Evolutionary conservation across 371 early-diverging fungal genomes (phyloP).

Genomic region (Phascolomyces articulosus): DNA sequence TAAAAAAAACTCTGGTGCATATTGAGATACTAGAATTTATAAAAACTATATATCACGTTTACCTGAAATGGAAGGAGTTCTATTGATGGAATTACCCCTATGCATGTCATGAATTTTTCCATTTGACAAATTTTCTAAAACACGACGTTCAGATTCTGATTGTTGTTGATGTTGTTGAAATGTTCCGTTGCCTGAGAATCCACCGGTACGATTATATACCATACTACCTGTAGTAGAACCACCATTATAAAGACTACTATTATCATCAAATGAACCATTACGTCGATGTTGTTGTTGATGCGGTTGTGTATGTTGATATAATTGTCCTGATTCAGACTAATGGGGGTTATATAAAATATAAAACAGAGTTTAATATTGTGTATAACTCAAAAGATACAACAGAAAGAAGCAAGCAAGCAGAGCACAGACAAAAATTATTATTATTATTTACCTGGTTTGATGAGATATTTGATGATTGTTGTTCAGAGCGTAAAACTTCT

Average conservation of each 20-base stretch:
- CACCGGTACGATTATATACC: neutral
- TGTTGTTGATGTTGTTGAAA: slow-evolving; percentile 3
- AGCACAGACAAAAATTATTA: neutral
- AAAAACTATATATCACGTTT: too few species aligned
- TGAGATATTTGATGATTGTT: neutral
- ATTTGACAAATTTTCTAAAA: neutral
- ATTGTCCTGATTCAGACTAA: neutral
- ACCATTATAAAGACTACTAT: slow-evolving; percentile 55
- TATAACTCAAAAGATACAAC: too few species aligned
- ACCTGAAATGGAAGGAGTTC: slow-evolving; percentile 12
- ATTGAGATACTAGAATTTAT: too few species aligned
- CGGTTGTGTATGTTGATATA: neutral
- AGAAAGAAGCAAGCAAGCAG: too few species aligned
- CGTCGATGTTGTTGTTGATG: neutral
- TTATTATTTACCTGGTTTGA: neutral
- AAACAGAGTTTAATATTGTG: too few species aligned
- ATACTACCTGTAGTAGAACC: slow-evolving; percentile 4
- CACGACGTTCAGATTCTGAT: neutral
- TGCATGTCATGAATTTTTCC: neutral
- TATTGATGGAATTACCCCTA: neutral
- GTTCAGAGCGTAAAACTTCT: neutral
- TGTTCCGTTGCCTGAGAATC: too few species aligned
- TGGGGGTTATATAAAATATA: neutral
- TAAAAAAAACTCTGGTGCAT: too few species aligned
- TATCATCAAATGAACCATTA: slow-evolving; percentile 15